Percentiles rank a stretch among this genome's conserved stretches.
Conservation (phyloP, 148 eudicot species). For the Rhododendron kiyosumense region DNA sequence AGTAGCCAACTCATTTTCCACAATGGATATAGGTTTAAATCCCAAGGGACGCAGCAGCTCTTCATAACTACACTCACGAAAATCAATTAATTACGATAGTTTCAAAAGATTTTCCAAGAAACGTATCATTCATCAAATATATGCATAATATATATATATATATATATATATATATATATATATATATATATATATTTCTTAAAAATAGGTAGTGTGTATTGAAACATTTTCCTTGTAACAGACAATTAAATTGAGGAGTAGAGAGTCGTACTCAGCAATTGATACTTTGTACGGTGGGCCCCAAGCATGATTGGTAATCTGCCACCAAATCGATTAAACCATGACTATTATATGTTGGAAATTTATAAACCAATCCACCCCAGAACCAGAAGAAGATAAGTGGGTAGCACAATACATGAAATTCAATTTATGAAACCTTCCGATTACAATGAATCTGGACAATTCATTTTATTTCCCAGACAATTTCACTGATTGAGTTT, state of each 20-base stretch:
- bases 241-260: background rate
- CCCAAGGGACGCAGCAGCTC: slow-evolving; percentile 56
- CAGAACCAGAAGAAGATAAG: too few relatives aligned
- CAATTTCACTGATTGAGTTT: too few relatives aligned
- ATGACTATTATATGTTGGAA: background rate
- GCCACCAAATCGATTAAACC: slow-evolving; percentile 12
- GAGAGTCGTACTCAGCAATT: slow-evolving; percentile 47
- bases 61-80: slow-evolving; percentile 50
- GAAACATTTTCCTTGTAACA: background rate
- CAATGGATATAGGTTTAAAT: slow-evolving; percentile 42
- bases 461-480: too few relatives aligned
- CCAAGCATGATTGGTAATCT: slow-evolving; percentile 73
- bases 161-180: too few relatives aligned
- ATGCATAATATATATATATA: too few relatives aligned
- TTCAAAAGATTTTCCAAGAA: background rate
- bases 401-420: too few relatives aligned
- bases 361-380: background rate
- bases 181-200: too few relatives aligned
- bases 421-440: too few relatives aligned
- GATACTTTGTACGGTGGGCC: slow-evolving; percentile 74
- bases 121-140: background rate
- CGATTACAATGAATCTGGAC: too few relatives aligned
- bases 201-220: too few relatives aligned
- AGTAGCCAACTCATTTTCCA: slow-evolving; percentile 66
- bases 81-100: background rate